Conservation (phyloP, 1,284 basidiomycete genomes). For the Moniliophthora roreri region DNA sequence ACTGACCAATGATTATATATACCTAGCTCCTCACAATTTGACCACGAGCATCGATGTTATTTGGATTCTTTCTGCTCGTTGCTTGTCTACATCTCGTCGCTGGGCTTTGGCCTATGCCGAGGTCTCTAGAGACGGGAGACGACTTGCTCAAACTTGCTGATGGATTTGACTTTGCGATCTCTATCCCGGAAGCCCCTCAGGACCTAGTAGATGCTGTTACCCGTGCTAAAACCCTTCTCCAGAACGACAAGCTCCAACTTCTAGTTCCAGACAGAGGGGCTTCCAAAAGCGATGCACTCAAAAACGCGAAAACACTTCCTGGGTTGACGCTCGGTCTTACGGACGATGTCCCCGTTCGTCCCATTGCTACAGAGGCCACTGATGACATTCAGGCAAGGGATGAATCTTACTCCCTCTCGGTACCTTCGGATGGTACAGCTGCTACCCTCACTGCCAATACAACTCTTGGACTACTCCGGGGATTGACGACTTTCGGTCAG, state of each 20-base stretch:
- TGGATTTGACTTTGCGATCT: slow-evolving; percentile 40
- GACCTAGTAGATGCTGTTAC: slow-evolving; percentile 48
- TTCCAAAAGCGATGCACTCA: slow-evolving; percentile 5
- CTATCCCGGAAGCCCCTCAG: slow-evolving; percentile 32
- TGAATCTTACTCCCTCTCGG: slow-evolving; percentile 66
- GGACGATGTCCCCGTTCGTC: not conserved
- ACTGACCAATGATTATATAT: too few species aligned
- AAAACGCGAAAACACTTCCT: not conserved
- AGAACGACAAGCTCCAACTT: slow-evolving; percentile 43
- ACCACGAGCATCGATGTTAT: not conserved
- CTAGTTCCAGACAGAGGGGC: slow-evolving; percentile 43
- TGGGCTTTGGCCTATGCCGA: slow-evolving; percentile 38
- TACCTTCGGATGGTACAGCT: slow-evolving; percentile 58
- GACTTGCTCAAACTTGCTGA: slow-evolving; percentile 31
- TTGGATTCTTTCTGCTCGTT: not conserved
- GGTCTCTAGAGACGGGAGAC: slow-evolving; percentile 27
- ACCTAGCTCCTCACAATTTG: not conserved
- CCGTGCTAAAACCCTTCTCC: slow-evolving; percentile 37
- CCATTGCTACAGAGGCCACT: slow-evolving; percentile 56
- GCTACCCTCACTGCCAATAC: slow-evolving; percentile 70
- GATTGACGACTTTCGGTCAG: slow-evolving; percentile 82
- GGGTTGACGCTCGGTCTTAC: slow-evolving; percentile 5
- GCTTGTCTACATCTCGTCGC: slow-evolving; percentile 12
- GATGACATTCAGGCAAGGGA: slow-evolving; percentile 50
- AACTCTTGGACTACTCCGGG: slow-evolving; percentile 77